Conservation (phyloP, 1,284 basidiomycete species). For the Gymnopus androsaceus region DNA sequence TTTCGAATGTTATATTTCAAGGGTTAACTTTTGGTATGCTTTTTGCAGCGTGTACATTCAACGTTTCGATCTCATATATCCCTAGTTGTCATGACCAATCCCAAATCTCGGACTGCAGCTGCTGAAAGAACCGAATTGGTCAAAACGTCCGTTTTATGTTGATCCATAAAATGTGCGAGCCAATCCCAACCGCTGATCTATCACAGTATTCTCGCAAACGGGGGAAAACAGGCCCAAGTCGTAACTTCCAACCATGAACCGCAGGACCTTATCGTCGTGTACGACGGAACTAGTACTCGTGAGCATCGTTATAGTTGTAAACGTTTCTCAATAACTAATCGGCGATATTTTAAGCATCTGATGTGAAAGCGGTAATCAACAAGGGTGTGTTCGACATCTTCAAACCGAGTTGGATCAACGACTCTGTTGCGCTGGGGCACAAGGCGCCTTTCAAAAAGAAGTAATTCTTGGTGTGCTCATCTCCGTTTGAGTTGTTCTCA, state of each 20-base stretch:
- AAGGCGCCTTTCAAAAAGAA: slow-evolving; percentile 66
- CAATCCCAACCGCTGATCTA: slow-evolving; percentile 13
- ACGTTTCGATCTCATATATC: not conserved
- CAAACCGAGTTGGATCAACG: slow-evolving; percentile 78
- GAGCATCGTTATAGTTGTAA: slow-evolving; percentile 25
- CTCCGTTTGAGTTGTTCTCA: not conserved
- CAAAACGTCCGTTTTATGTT: slow-evolving; percentile 50
- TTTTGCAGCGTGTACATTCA: slow-evolving; percentile 2
- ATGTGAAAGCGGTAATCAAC: slow-evolving; percentile 64
- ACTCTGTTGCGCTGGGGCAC: slow-evolving; percentile 65
- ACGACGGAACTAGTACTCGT: slow-evolving; percentile 68
- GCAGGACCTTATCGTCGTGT: slow-evolving; percentile 54
- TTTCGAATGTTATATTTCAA: slow-evolving; percentile 68
- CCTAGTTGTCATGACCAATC: slow-evolving; percentile 77
- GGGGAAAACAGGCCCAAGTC: slow-evolving; percentile 74
- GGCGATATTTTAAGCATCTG: slow-evolving; percentile 52
- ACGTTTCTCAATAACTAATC: not conserved
- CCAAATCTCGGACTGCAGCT: slow-evolving; percentile 67
- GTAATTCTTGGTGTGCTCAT: slow-evolving; percentile 37
- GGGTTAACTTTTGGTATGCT: slow-evolving; percentile 77
- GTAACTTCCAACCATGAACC: slow-evolving; percentile 46
- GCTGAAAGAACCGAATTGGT: slow-evolving; percentile 67
- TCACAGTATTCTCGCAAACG: slow-evolving; percentile 72
- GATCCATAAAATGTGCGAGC: not conserved
- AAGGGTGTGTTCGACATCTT: slow-evolving; percentile 72